Evolutionary conservation across 164 flowering plant species (phyloP).

Genomic region (Taxillus chinensis): DNA sequence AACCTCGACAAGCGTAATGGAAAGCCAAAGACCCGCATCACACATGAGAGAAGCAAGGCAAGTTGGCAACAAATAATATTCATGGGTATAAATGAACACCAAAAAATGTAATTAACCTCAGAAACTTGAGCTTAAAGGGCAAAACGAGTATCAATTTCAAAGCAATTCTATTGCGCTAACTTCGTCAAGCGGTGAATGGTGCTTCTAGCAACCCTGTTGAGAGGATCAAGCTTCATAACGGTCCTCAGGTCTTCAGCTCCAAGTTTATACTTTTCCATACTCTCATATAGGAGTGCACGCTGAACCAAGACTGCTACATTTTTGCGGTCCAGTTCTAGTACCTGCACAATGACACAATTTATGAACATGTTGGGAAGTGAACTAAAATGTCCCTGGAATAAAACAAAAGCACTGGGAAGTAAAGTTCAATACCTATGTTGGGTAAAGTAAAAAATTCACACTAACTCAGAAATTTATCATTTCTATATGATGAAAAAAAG

Average conservation of each 20-base stretch:
- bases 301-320: conserved; percentile 77
- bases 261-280: conserved; percentile 91
- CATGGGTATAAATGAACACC: too few relatives aligned
- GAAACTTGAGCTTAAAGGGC: conserved; percentile 7
- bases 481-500: too few relatives aligned
- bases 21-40: too few relatives aligned
- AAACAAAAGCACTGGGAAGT: too few relatives aligned
- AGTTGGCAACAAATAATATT: too few relatives aligned
- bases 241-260: conserved; percentile 93
- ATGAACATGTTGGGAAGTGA: background rate
- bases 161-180: conserved; percentile 44
- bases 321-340: conserved; percentile 48
- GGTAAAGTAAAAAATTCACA: too few relatives aligned
- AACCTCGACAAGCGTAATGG: too few relatives aligned
- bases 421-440: too few relatives aligned
- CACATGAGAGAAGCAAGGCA: too few relatives aligned
- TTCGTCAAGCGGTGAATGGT: conserved; percentile 79
- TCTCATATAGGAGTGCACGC: conserved; percentile 94
- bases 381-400: background rate
- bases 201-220: conserved; percentile 86
- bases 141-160: conserved; percentile 2
- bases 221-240: conserved; percentile 86
- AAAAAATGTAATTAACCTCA: conserved; percentile 14
- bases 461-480: too few relatives aligned
- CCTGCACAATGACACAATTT: conserved; percentile 35